A percentile compares a stretch with the other conserved stretches of the same genome.
These are phyloP conservation scores for Pichia kudriavzevii DNA, from an alignment of 1,139 yeast genomes.

Conservation along the genomic window DNA sequence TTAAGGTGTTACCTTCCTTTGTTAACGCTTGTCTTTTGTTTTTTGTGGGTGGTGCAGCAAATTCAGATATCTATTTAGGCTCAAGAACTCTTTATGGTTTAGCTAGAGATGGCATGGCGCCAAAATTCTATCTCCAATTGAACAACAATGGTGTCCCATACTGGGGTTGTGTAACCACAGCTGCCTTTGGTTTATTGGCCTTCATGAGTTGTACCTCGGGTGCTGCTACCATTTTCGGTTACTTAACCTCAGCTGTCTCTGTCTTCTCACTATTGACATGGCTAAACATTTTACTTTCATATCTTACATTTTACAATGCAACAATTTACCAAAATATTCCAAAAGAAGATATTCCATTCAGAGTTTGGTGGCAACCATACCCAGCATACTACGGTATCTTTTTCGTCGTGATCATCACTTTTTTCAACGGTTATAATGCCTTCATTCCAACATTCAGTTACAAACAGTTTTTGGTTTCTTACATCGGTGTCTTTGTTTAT, in stretches of 20 bases:
- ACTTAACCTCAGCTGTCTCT: slow-evolving; percentile 20
- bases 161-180: slow-evolving; percentile 18
- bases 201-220: slow-evolving; percentile 15
- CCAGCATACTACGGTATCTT: slow-evolving; percentile 22
- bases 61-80: slow-evolving; percentile 37
- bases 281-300: slow-evolving; percentile 52
- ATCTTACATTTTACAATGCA: slow-evolving; percentile 57
- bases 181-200: slow-evolving; percentile 22
- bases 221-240: slow-evolving; percentile 21
- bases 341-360: slow-evolving; percentile 18
- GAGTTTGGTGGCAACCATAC: slow-evolving; percentile 22
- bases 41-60: slow-evolving; percentile 41
- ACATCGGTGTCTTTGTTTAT: slow-evolving; percentile 68
- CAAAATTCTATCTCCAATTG: slow-evolving; percentile 26
- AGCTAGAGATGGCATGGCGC: slow-evolving; percentile 37
- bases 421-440: slow-evolving; percentile 26
- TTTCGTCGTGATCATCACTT: slow-evolving; percentile 20
- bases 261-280: slow-evolving; percentile 21
- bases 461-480: slow-evolving; percentile 66
- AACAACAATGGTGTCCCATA: slow-evolving; percentile 13
- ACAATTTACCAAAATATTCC: slow-evolving; percentile 15
- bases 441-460: slow-evolving; percentile 45
- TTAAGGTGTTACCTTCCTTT: slow-evolving; percentile 47
- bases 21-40: slow-evolving; percentile 41
- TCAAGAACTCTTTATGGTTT: slow-evolving; percentile 38